A percentile compares a stretch with the other conserved stretches of the same genome.
phyloP scores from a whole-genome alignment of 192 early-diverging fungal species.

The Funneliformis geosporum region DNA sequence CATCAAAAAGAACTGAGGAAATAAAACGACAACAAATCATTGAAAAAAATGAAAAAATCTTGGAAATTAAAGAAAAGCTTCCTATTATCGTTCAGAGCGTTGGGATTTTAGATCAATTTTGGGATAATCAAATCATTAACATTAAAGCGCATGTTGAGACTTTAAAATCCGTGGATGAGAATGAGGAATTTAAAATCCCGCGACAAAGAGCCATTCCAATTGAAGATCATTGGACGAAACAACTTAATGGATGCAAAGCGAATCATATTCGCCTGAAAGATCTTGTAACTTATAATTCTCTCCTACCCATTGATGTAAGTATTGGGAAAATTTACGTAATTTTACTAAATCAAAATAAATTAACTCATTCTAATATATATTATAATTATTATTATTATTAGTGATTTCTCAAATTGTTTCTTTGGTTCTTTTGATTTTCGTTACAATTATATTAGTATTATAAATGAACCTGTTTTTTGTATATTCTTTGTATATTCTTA shows the following conservation, averaged over 20 bases:
- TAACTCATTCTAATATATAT: no score
- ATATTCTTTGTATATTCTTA: no score
- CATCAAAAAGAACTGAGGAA: no score
- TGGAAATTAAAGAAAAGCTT: not conserved
- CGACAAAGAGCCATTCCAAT: not conserved
- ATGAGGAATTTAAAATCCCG: not conserved
- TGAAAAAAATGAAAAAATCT: not conserved
- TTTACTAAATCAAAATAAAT: not conserved
- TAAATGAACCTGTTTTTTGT: no score
- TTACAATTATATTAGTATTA: no score
- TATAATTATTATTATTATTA: no score
- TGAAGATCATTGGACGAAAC: not conserved
- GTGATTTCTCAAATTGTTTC: no score
- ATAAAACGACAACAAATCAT: not conserved
- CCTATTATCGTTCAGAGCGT: not conserved
- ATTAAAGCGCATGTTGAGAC: not conserved
- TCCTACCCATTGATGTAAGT: not conserved
- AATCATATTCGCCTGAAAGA: no score
- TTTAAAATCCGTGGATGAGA: not conserved
- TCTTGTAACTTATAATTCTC: not conserved
- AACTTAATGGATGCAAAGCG: not conserved
- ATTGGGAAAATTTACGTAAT: not conserved
- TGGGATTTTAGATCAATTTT: not conserved
- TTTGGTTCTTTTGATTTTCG: no score
- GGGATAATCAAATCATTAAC: not conserved